Evolutionary conservation across 345 rosid species (phyloP), one percentile per base, ranked within the genome.

Genomic region (Salix dunnii): DNA sequence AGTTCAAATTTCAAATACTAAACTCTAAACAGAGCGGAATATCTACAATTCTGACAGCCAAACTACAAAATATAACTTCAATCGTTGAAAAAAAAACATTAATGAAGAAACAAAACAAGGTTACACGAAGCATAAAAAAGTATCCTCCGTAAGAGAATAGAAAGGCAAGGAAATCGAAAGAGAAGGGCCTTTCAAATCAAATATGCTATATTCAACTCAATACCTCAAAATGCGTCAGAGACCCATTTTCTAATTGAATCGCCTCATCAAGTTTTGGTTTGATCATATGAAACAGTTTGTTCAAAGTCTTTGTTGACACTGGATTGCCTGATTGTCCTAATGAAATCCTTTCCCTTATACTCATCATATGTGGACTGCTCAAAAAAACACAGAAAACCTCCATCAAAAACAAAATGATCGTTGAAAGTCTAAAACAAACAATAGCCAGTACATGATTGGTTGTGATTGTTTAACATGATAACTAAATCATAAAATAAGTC

Each of bases 221-320:
- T 77, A 93, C 98, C 97, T 93, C 98, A 76, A 96, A 96, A 88
- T 96, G 99, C 85, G 91, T 89, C 79, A 96, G 82, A 48, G 79
- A 69, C 60, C 93, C 94, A 81, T 86, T 84, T 76, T 96, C 98
- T 14, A 73, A 73, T 21, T 74, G 74, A 35, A 93, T 71, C 10
- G 96, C 88, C 78, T 89, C 87, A 1, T 91, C 92, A 13, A 96
- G 88, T 46, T 78, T 83, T 23, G 72, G 84, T 75, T 80, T 91
- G 20, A 91, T 85, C 72, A 71, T 78, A 70, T 63, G 87, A 76
- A 96, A 96, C 70, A 87, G 88, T 80, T 80, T 61, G 84, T 86
- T 86, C 62, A 96, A 82, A 30, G 82, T 28, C 70, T 85, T 78
- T 28, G 91, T 89, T 43, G 97, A 78, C 53, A 96, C 91, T 5